Evolutionary conservation across 192 early-diverging fungal species (phyloP), one percentile per base, ranked within the genome.

Genomic region (Backusella tuberculispora): DNA sequence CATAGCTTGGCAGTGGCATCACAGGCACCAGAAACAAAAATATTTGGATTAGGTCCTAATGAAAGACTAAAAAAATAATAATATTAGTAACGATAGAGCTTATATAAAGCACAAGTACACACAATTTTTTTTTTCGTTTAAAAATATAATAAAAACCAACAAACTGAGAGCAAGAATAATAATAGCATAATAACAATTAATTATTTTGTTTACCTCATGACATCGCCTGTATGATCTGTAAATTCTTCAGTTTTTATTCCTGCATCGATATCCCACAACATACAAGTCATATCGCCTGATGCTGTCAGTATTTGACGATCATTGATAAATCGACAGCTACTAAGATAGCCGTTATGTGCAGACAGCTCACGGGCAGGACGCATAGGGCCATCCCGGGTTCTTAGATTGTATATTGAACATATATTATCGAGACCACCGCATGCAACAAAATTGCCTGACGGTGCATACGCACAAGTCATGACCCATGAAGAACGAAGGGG

Each of bases 251-350:
- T 92, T 86, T 99, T 99, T 80, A 98, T 90, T 48, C 98, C 98
- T 1, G 98, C 96, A 84, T 99, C 98, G 76, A 99, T 95, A 86
- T 99, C 98, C 98, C 98, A 99, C 43, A 99, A 90, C 93, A 99
- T 98, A 84, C 97, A 98, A 71, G 92, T 94, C 97, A 98, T 99
- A 82, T 99, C 98, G 42, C 98, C 98, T 65, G 95, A 97, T 12
- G 89, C 86, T 0, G 98, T 98, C 71, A 99, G 81, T 66, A 99
- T 98, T 80, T 97, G 97, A 21, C 97, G 87, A 84, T 99, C 98
- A 43, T 91, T 92, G 71, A 99, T 87, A 81, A 99, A 99, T 40
- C 98, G 86, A 88, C 98, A 99, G 90, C 97, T 98, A 63, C 93
- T 95, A 19, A 99, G 87, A 80, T 99, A 99, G 14, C 98, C 97